Evolutionary conservation across 75 land plant genomes (phyloP), one percentile per base, ranked within the genome.

Genomic region (Cryptomeria japonica): DNA sequence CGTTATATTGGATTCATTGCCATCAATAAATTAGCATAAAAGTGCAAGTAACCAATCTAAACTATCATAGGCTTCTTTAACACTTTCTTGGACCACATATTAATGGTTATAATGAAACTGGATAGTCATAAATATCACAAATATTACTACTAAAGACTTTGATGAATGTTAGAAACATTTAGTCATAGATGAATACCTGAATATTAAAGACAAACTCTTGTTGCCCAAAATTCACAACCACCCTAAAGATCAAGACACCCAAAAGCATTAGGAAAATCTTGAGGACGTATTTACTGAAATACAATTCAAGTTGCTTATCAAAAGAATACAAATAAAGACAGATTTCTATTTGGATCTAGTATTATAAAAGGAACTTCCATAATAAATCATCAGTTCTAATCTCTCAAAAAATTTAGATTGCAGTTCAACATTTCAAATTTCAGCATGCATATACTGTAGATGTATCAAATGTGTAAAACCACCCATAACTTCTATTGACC

Each of bases 161-260:
- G 36, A 75, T 75, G 12, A 75, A 47, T 58, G 6, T 36, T 15
- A 36, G 41, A 5, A 18, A 38, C 18, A 37, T 15, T 16, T 5
- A 39, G 41, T 32, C 38, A 58, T 58, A 77, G 53, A 58, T 53
- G 28, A 88, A 87, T 87, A 91, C 97, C 96, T 96, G 93, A 76
- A 96, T 87, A 87, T 98, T 95, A 92, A 95, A 98, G 51, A 88
- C 89, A 92, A 98, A 98, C 39, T 93, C 92, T 38, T 91, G 88
- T 90, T 94, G 94, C 55, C 99, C 99, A 89, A 98, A 98, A 90
- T 98, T 98, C 82, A 96, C 97, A 86, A 64, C 87, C 73, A 96
- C 97, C 93, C 96, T 96, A 92, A 38, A 38, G 22, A 84, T 61
- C 28, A 49, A 31, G 73, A 85, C 64, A 13, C 68, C 86, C 88